Base-by-base conservation (phyloP, 192 early-diverging fungal species). In the Coemansia guatemalensis region DNA sequence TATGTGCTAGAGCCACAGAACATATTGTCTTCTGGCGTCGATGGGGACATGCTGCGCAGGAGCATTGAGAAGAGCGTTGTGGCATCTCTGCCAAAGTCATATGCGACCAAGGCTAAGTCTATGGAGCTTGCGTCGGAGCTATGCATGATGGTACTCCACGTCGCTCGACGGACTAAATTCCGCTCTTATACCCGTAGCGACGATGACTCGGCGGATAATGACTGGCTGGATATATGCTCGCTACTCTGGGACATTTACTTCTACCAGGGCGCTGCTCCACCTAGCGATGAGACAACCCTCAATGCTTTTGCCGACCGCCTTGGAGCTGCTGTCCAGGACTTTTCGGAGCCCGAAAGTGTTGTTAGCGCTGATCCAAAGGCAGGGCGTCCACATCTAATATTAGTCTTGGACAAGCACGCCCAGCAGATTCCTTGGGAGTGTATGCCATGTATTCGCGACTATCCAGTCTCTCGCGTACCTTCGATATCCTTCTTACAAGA, bases 381-480 rank as follows among this genome's bases (percentile, higher is more conserved):
- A 1, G 44, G 30, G 26, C 59, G 62, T n/a, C 63, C 41, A 25
- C 94, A 97, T 71, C 61, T 92, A 3, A 85, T 99, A 39, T 60
- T 99, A 26, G 86, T 96, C 8, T 78, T 93, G 24, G 96, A 98
- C 58, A 93, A 93, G 66, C 76, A 93, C 57, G 70, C 88, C 0
- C 92, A 97, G 60, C 78, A 82, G 58, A 74, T 97, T 5, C 97
- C 97, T 2, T 94, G 96, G 88, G 97, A 99, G 70, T 89, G 85
- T 48, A 60, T 95, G 23, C 92, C 93, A 0, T 78, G 74, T 23
- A 58, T 99, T 30, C 85, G 92, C 44, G 71, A 68, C 4, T 76
- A 82, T 49, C 73, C 96, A 0, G 85, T 94, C 0, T 95, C 91
- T 3, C 88, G 97, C 24, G 51, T 96, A 30, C 92, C 92, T 0